Evolutionary conservation across 495 filamentous ascomycete species (phyloP).

Genomic region (Paragyromitra xinjiangensis): DNA sequence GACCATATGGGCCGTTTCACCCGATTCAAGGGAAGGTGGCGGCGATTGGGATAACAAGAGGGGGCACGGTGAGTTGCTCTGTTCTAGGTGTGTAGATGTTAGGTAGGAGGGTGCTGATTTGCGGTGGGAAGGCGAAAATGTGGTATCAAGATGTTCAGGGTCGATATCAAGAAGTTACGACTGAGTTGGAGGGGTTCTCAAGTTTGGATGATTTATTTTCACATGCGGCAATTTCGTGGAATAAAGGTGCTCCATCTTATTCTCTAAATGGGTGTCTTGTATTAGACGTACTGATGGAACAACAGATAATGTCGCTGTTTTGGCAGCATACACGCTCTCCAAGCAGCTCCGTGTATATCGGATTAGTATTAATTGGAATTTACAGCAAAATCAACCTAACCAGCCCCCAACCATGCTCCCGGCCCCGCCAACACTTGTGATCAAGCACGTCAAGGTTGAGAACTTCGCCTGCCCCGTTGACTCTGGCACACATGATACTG

Average conservation of each 20-base stretch:
- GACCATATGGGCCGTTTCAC: constrained; percentile 52
- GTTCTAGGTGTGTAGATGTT: neutral
- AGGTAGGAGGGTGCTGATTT: neutral
- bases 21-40: constrained; percentile 53
- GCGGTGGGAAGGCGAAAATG: constrained; percentile 49
- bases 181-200: constrained; percentile 53
- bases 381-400: constrained; percentile 42
- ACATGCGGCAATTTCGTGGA: constrained; percentile 57
- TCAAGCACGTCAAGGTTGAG: constrained; percentile 54
- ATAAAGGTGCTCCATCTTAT: constrained; percentile 45
- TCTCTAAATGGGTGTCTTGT: neutral
- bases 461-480: constrained; percentile 51
- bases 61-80: constrained; percentile 48
- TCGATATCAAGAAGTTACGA: constrained; percentile 52
- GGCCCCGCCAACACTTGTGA: constrained; percentile 40
- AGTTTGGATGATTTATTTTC: constrained; percentile 55
- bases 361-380: constrained; percentile 54
- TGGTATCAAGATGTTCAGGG: constrained; percentile 55
- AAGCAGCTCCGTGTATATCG: constrained; percentile 56
- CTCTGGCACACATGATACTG: constrained; percentile 42
- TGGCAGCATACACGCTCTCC: constrained; percentile 57
- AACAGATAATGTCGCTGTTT: constrained; percentile 45
- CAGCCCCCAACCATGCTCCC: constrained; percentile 46
- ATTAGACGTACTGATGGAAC: constrained; percentile 8
- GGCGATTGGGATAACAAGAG: constrained; percentile 56